Conservation (phyloP, 345 rosid genomes). For the Nephelium lappaceum region DNA sequence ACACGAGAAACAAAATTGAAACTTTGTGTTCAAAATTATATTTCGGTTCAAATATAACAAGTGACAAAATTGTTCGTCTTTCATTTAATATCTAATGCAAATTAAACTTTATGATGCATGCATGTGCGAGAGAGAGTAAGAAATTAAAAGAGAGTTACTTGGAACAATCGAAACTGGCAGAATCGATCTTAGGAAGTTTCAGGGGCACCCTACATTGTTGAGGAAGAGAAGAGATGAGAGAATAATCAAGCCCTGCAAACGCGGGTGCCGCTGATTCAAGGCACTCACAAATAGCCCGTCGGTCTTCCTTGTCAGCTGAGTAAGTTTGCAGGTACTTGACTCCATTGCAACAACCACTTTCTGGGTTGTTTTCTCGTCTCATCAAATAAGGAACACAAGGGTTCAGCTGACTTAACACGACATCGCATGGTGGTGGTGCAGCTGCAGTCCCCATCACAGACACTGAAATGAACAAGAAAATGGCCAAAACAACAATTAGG, state of each 20-base stretch:
- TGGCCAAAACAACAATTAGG: background rate
- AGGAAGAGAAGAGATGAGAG: background rate
- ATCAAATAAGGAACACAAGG: background rate
- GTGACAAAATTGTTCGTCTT: too few species aligned
- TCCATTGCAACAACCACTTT: background rate
- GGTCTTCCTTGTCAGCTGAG: background rate
- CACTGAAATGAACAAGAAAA: background rate
- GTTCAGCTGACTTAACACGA: background rate
- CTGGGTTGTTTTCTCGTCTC: background rate
- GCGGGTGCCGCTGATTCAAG: background rate
- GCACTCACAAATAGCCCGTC: background rate
- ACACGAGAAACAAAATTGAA: too few species aligned
- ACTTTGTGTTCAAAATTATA: too few species aligned
- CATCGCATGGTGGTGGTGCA: background rate
- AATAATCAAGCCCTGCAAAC: background rate
- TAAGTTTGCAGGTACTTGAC: background rate
- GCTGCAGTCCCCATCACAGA: background rate
- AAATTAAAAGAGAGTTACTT: background rate
- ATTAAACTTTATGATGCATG: too few species aligned
- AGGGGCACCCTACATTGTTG: background rate
- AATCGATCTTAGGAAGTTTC: background rate
- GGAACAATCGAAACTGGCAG: constrained; percentile 7
- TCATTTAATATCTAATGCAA: too few species aligned
- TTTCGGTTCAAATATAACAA: too few species aligned
- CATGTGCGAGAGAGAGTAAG: background rate